Evolutionary conservation across 805 yeast genomes (phyloP).

Genomic region (Kazachstania viticola): DNA sequence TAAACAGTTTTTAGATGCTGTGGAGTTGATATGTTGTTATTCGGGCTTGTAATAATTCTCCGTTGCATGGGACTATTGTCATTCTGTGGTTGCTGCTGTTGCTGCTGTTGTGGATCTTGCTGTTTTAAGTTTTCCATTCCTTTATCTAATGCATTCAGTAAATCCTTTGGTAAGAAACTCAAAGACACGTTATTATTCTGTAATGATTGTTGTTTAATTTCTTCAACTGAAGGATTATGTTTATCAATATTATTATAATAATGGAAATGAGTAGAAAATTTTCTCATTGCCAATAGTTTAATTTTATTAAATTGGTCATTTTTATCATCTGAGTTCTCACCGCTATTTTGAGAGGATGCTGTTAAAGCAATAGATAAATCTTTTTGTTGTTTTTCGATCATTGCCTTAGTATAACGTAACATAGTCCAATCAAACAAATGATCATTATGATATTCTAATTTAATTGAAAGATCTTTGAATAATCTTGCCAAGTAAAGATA

Average conservation of each 20-base stretch:
- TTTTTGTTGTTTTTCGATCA: constrained; percentile 21
- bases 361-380: constrained; percentile 3
- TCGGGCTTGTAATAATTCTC: too few species aligned
- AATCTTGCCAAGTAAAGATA: constrained; percentile 78
- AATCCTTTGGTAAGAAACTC: constrained; percentile 18
- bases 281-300: constrained; percentile 25
- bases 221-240: constrained; percentile 26
- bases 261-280: constrained; percentile 28
- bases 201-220: constrained; percentile 24
- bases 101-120: constrained; percentile 4
- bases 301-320: constrained; percentile 26
- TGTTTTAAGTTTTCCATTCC: constrained; percentile 24
- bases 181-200: constrained; percentile 16
- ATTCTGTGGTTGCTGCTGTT: constrained; percentile 1
- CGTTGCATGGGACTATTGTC: too few species aligned
- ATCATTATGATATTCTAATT: constrained; percentile 85
- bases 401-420: constrained; percentile 26
- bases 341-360: background rate
- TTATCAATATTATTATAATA: constrained; percentile 22
- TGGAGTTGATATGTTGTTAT: too few species aligned
- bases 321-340: constrained; percentile 7
- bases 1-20: constrained; percentile 9
- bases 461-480: constrained; percentile 77
- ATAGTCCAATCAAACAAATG: constrained; percentile 96
- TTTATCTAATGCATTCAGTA: constrained; percentile 22